Conservation (phyloP, 2,329 filamentous ascomycete genomes). For the Exophiala aquamarina region DNA sequence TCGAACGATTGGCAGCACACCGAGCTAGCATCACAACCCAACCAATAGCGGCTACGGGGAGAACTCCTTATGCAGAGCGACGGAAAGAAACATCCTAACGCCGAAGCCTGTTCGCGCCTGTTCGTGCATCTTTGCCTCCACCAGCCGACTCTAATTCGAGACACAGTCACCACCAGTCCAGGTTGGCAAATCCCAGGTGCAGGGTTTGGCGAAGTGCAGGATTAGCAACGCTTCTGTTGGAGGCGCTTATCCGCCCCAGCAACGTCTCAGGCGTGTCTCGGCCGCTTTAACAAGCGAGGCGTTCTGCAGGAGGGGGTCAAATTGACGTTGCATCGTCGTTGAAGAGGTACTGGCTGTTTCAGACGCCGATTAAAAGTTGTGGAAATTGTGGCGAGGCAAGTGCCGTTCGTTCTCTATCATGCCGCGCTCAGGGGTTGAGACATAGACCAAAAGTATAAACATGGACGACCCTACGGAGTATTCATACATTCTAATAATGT, state of each 20-base stretch:
- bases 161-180: not conserved
- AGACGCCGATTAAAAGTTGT: too few species aligned
- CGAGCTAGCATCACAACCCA: not conserved
- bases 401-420: too few species aligned
- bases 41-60: not conserved
- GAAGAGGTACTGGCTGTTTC: too few species aligned
- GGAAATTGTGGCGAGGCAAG: too few species aligned
- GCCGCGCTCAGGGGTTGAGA: too few species aligned
- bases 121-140: not conserved
- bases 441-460: too few species aligned
- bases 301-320: too few species aligned
- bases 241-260: not conserved
- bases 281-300: not conserved
- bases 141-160: not conserved
- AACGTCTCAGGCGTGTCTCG: slow-evolving; percentile 1
- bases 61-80: not conserved
- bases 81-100: too few species aligned
- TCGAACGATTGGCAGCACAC: not conserved
- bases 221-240: not conserved
- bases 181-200: not conserved
- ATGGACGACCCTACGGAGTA: too few species aligned
- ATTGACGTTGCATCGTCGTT: too few species aligned
- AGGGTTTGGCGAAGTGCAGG: not conserved
- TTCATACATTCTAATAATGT: too few species aligned
- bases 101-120: too few species aligned